Evolutionary conservation across 2,329 filamentous ascomycete species (phyloP), one percentile per base, ranked within the genome.

Genomic region (Elsinoe ampelina): DNA sequence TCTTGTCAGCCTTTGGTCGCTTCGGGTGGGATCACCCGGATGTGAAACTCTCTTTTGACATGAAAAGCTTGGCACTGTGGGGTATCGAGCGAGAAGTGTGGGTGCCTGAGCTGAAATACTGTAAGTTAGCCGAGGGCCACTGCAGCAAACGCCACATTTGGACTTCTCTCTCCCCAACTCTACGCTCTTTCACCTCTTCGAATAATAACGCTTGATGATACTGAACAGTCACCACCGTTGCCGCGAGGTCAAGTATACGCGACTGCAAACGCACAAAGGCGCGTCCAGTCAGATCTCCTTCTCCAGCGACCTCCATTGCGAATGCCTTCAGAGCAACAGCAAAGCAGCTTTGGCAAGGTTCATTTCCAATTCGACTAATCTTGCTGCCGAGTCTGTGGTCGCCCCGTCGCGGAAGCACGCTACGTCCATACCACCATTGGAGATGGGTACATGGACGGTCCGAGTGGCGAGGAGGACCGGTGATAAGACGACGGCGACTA

Each of bases 1-100:
- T 60, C 42, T 55, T 61, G 32, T 59, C 63, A 17, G 52, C 63
- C 13, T 43, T 59, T 5, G 51, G 58, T 32, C 54, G 59, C 3
- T 36, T 58, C 7, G 26, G 26, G 26, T 30, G 26, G 41, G 41
- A 45, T 45, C 41, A n/a, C 20, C 19, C 41, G 41, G 19, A 45
- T 22, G 17, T 19, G 15, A 45, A 45, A 45, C 19, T 45, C 20
- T 26, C 12, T 26, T 26, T 45, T 30, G 26, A 30, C 19, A 45
- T 26, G 41, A 45, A 45, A 20, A 42, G 39, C 39, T 42, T 42
- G 39, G 19, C 15, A 42, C 5, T 42, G 39, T 26, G 41, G 41
- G 19, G 41, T 13, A 45, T 10, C 26, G 17, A 22, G 20, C n/a
- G 13, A 13, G 5, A 12, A 10, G 41, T 43, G 41, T 17, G 41